Evolutionary conservation across 192 early-diverging fungal genomes (phyloP).

Genomic region (Haplosporangium gracile): DNA sequence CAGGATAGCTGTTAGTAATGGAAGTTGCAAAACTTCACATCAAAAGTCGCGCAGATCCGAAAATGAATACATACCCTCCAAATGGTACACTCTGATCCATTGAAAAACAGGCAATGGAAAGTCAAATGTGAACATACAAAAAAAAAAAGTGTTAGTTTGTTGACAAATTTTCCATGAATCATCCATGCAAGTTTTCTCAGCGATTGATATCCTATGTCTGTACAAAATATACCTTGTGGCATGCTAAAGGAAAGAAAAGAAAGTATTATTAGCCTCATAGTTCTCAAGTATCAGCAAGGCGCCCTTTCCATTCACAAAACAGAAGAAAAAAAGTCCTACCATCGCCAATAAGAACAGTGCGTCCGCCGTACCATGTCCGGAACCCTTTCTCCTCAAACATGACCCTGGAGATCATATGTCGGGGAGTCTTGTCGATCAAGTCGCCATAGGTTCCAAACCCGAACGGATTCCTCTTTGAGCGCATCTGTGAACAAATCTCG

Average conservation of each 20-base stretch:
- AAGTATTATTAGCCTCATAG: not conserved
- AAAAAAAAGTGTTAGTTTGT: not conserved
- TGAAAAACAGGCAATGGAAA: not conserved
- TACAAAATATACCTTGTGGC: conserved; percentile 42
- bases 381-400: conserved; percentile 54
- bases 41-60: not conserved
- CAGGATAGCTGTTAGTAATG: not conserved
- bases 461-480: conserved; percentile 35
- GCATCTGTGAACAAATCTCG: conserved; percentile 42
- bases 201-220: not conserved
- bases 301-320: no score
- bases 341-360: conserved; percentile 54
- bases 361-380: conserved; percentile 43
- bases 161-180: not conserved
- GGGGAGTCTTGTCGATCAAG: conserved; percentile 38
- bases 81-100: conserved; percentile 39
- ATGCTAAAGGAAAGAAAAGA: conserved; percentile 12
- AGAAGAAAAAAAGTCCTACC: conserved; percentile 14
- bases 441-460: conserved; percentile 48
- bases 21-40: not conserved
- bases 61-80: conserved; percentile 30
- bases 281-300: not conserved
- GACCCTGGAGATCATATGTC: conserved; percentile 36
- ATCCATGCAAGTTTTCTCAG: not conserved
- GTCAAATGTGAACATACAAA: not conserved